phyloP scores from a whole-genome alignment of 257 asterid species.

The Solanum sejunctum region DNA sequence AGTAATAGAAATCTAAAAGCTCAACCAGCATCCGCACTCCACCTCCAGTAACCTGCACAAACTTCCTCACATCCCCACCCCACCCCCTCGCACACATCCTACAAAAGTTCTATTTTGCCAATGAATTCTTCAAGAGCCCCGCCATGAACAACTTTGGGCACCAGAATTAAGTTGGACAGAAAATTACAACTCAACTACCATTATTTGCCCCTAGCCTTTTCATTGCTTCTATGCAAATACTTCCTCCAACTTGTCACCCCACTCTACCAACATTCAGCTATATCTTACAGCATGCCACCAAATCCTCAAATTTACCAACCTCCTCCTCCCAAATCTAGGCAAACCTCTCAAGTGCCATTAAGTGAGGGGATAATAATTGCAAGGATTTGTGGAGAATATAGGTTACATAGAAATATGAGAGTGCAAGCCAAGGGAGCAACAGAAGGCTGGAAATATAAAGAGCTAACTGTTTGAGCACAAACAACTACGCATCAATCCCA shows the following conservation, averaged over 20 bases:
- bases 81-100: background rate
- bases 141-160: background rate
- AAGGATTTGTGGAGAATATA: background rate
- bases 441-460: background rate
- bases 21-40: background rate
- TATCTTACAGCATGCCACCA: background rate
- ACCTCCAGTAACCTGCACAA: background rate
- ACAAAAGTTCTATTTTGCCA: background rate
- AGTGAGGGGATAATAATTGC: background rate
- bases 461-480: background rate
- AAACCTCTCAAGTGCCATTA: background rate
- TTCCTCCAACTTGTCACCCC: background rate
- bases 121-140: background rate
- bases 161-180: background rate
- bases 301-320: background rate
- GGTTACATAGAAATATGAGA: background rate
- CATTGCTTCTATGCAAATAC: background rate
- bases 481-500: background rate
- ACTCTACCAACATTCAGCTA: background rate
- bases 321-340: background rate
- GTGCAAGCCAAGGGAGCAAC: background rate
- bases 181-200: background rate
- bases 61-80: background rate
- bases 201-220: background rate
- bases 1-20: background rate